These are phyloP conservation scores for Termitomyces sp. DNA, from an alignment of 768 basidiomycete genomes.

Conservation along the genomic window DNA sequence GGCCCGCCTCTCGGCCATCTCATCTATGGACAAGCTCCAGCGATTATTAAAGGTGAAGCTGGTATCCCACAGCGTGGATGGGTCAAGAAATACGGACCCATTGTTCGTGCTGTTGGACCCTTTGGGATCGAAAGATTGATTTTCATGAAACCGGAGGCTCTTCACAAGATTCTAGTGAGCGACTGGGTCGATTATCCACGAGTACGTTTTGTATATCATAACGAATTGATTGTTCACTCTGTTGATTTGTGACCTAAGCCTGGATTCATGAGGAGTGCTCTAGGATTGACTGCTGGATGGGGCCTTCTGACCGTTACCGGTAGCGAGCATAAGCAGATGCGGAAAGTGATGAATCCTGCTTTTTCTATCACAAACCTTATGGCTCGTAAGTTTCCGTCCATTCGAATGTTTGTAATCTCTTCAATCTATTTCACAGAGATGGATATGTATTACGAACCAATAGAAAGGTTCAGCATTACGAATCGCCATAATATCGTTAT, in stretches of 20 bases:
- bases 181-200: slow-evolving; percentile 46
- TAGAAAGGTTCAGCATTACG: slow-evolving; percentile 34
- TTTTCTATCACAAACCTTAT: slow-evolving; percentile 43
- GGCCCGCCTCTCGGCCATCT: slow-evolving; percentile 32
- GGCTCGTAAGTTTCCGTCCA: slow-evolving; percentile 25
- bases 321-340: slow-evolving; percentile 46
- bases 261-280: slow-evolving; percentile 36
- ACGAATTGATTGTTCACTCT: background rate
- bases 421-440: slow-evolving; percentile 26
- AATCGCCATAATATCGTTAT: background rate
- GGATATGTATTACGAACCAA: slow-evolving; percentile 45
- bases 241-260: slow-evolving; percentile 28
- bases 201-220: slow-evolving; percentile 20
- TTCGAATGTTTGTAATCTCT: background rate
- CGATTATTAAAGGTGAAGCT: slow-evolving; percentile 35
- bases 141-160: slow-evolving; percentile 40
- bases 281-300: slow-evolving; percentile 41
- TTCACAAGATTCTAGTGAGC: slow-evolving; percentile 41
- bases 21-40: slow-evolving; percentile 35
- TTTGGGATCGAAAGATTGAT: slow-evolving; percentile 44
- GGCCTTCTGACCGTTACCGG: slow-evolving; percentile 49
- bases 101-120: slow-evolving; percentile 42
- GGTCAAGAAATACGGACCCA: slow-evolving; percentile 42
- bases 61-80: slow-evolving; percentile 44
- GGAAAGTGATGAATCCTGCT: slow-evolving; percentile 49